phyloP scores from a whole-genome alignment of 148 eudicot genomes.

The Rhododendron henanense region DNA sequence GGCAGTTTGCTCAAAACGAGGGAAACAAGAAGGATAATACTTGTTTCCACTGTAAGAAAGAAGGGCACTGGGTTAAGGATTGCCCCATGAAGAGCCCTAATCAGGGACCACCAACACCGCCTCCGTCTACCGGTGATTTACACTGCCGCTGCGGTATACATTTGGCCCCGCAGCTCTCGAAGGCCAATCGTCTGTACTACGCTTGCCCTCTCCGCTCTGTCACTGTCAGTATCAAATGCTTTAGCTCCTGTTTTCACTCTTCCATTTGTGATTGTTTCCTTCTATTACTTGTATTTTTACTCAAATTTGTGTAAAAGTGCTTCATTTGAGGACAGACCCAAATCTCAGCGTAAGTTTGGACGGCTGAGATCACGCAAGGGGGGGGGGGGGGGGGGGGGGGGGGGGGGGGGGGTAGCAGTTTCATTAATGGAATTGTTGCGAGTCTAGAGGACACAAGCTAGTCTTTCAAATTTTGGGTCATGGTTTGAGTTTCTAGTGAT shows the following conservation, averaged over 20 bases:
- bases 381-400: not conserved
- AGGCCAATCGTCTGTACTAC: not conserved
- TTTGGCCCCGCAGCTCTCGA: not conserved
- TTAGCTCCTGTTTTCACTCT: not conserved
- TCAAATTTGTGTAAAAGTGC: not conserved
- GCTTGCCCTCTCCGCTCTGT: not conserved
- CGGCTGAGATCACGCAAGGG: not conserved
- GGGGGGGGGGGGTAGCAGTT: no score
- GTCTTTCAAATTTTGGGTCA: not conserved
- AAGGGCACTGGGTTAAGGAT: not conserved
- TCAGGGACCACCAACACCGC: not conserved
- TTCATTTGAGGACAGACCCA: not conserved
- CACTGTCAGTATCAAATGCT: not conserved
- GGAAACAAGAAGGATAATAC: no score
- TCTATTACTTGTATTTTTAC: not conserved
- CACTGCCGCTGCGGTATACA: not conserved
- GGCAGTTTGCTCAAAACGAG: not conserved
- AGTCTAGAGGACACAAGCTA: not conserved
- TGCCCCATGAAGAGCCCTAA: constrained; percentile 4
- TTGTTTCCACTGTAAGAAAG: not conserved
- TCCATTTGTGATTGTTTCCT: not conserved
- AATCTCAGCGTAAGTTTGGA: not conserved
- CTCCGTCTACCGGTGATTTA: not conserved
- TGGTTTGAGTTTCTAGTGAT: not conserved
- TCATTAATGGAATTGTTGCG: no score